Evolutionary conservation across 805 yeast genomes (phyloP).

Genomic region (Pichia rugopelliculosa): DNA sequence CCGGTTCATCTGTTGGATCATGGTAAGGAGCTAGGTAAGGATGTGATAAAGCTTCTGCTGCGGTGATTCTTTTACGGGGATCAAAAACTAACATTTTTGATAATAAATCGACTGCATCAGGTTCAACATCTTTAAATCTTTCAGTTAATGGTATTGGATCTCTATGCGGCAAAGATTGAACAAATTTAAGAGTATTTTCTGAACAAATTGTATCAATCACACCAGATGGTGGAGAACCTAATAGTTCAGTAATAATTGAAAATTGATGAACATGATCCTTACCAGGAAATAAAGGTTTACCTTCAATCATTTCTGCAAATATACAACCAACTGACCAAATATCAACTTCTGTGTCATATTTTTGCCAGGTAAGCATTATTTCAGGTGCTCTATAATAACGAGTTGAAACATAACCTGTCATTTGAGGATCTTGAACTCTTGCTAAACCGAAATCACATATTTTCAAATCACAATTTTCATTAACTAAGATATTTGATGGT

Average conservation of each 20-base stretch:
- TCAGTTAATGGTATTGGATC: conserved; percentile 86
- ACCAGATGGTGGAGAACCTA: conserved; percentile 91
- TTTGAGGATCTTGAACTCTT: conserved; percentile 41
- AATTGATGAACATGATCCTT: conserved; percentile 98
- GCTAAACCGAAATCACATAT: conserved; percentile 81
- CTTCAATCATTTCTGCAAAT: conserved; percentile 57
- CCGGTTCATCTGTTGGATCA: conserved; percentile 96
- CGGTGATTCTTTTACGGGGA: conserved; percentile 89
- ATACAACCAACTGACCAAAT: conserved; percentile 81
- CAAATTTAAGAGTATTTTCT: conserved; percentile 90
- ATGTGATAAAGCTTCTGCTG: conserved; percentile 82
- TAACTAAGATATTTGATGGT: conserved; percentile 65
- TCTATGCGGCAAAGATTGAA: conserved; percentile 84
- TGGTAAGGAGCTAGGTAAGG: conserved; percentile 93
- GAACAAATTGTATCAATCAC: conserved; percentile 94
- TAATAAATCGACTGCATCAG: conserved; percentile 81
- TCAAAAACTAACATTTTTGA: conserved; percentile 91
- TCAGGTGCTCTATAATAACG: conserved; percentile 84
- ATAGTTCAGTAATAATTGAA: conserved; percentile 88
- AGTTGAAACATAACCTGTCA: conserved; percentile 80
- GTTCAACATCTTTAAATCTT: conserved; percentile 71
- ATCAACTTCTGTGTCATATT: conserved; percentile 71
- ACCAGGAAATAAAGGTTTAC: conserved; percentile 68
- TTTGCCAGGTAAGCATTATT: conserved; percentile 66
- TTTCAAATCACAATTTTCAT: conserved; percentile 66